A percentile compares a stretch with the other conserved stretches of the same genome.
These are phyloP conservation scores for Zalerion maritima DNA, from an alignment of 495 filamentous ascomycete species.

Conservation along the genomic window DNA sequence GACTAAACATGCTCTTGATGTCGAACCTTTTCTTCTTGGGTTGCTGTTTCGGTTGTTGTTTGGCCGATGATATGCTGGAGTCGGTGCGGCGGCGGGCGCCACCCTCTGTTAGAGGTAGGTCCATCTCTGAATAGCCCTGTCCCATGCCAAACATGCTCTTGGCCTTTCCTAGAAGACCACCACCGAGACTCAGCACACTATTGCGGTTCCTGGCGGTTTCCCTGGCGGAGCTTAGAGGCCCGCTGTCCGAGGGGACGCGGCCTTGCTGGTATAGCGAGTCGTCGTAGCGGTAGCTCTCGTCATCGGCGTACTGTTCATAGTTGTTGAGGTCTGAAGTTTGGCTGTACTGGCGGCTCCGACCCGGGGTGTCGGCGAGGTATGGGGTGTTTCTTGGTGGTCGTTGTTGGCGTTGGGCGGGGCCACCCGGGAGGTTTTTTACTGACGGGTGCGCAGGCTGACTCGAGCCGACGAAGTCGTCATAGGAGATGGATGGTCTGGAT, in stretches of 20 bases:
- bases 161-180: constrained; percentile 69
- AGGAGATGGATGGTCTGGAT: constrained; percentile 73
- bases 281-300: constrained; percentile 60
- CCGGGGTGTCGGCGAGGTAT: constrained; percentile 40
- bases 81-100: constrained; percentile 23
- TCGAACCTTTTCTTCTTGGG: constrained; percentile 42
- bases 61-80: constrained; percentile 15
- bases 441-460: constrained; percentile 24
- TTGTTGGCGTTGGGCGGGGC: constrained; percentile 16
- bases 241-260: constrained; percentile 31
- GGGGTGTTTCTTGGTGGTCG: constrained; percentile 12
- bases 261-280: constrained; percentile 60
- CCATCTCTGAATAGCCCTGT: constrained; percentile 93
- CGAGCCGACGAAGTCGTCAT: constrained; percentile 84
- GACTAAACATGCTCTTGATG: constrained; percentile 69
- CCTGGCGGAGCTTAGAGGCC: constrained; percentile 28
- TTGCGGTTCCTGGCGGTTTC: constrained; percentile 58
- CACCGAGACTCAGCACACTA: constrained; percentile 72
- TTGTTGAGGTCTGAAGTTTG: constrained; percentile 74
- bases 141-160: constrained; percentile 89
- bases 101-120: constrained; percentile 80
- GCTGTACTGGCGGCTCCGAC: constrained; percentile 52
- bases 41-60: constrained; percentile 13
- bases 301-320: constrained; percentile 80
- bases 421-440: constrained; percentile 36